Conservation (phyloP, 192 early-diverging fungal species). For the Coemansia sp. region DNA sequence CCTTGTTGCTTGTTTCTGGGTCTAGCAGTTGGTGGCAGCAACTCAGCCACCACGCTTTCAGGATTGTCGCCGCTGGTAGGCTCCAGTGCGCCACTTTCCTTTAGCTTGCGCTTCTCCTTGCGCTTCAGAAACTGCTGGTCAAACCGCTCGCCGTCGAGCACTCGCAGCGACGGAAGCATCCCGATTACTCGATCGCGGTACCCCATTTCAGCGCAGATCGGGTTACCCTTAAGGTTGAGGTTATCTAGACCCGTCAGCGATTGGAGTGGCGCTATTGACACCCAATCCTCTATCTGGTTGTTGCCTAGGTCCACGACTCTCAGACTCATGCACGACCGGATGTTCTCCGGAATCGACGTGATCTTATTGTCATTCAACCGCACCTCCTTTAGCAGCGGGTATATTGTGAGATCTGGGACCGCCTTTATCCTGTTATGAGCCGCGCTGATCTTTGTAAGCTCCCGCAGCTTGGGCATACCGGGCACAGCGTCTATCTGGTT, state of each 20-base stretch:
- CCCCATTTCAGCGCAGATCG: slow-evolving; percentile 12
- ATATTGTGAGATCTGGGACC: slow-evolving; percentile 65
- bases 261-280: slow-evolving; percentile 25
- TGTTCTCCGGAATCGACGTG: slow-evolving; percentile 56
- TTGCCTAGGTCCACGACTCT: slow-evolving; percentile 74
- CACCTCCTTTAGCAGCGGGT: slow-evolving; percentile 65
- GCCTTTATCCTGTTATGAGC: slow-evolving; percentile 68
- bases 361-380: slow-evolving; percentile 77
- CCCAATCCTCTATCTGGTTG: slow-evolving; percentile 63
- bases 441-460: slow-evolving; percentile 74
- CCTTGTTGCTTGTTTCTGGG: not conserved
- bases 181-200: slow-evolving; percentile 12
- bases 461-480: slow-evolving; percentile 54
- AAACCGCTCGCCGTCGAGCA: slow-evolving; percentile 26
- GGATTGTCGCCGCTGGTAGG: not conserved
- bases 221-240: slow-evolving; percentile 29
- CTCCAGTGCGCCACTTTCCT: not conserved
- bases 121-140: slow-evolving; percentile 18
- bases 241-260: slow-evolving; percentile 10
- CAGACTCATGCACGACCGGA: slow-evolving; percentile 56
- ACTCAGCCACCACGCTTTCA: not conserved
- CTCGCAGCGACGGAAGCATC: slow-evolving; percentile 13
- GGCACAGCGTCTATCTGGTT: slow-evolving; percentile 65
- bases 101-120: slow-evolving; percentile 18
- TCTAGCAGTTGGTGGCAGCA: not conserved